Percentiles rank a stretch among this genome's conserved stretches.
Conservation (phyloP, 2,329 filamentous ascomycete species). For the Rhytidhysteron rufulum region DNA sequence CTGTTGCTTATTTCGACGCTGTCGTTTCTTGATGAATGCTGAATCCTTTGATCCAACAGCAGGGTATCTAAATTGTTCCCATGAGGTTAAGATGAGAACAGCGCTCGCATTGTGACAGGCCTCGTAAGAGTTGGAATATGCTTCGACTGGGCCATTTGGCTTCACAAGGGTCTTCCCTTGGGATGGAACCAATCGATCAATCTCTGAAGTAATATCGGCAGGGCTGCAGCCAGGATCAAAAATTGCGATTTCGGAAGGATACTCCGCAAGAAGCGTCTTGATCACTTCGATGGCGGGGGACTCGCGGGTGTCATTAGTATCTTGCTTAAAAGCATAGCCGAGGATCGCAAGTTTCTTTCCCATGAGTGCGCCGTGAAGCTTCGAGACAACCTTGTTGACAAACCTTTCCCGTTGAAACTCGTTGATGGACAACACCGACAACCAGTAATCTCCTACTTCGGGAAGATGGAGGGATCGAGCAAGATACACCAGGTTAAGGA, state of each 20-base stretch:
- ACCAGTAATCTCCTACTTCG: constrained; percentile 74
- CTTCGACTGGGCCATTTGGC: constrained; percentile 1
- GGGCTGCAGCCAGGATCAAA: constrained; percentile 55
- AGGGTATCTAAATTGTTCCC: constrained; percentile 12
- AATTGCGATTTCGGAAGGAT: constrained; percentile 60
- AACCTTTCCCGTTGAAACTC: constrained; percentile 70
- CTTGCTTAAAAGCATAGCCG: constrained; percentile 77
- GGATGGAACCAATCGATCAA: neutral
- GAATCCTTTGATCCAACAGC: constrained; percentile 6
- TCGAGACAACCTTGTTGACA: constrained; percentile 55
- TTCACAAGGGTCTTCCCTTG: neutral
- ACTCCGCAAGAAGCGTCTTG: constrained; percentile 61
- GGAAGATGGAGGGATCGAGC: constrained; percentile 65
- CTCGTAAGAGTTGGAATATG: constrained; percentile 1
- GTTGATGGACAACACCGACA: constrained; percentile 70
- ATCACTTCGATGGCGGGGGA: constrained; percentile 66
- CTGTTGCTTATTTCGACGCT: too few relatives aligned
- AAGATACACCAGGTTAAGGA: constrained; percentile 69
- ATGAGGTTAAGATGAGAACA: constrained; percentile 9
- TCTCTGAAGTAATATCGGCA: constrained; percentile 4
- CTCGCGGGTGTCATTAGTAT: constrained; percentile 72
- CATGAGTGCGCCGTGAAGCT: constrained; percentile 64
- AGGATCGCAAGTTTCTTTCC: constrained; percentile 69
- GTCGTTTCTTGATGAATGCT: too few relatives aligned
- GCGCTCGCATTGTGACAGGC: constrained; percentile 4